A percentile compares a stretch with the other conserved stretches of the same genome.
phyloP scores from a whole-genome alignment of 2,329 filamentous ascomycete genomes.

The Blastomyces gilchristii region DNA sequence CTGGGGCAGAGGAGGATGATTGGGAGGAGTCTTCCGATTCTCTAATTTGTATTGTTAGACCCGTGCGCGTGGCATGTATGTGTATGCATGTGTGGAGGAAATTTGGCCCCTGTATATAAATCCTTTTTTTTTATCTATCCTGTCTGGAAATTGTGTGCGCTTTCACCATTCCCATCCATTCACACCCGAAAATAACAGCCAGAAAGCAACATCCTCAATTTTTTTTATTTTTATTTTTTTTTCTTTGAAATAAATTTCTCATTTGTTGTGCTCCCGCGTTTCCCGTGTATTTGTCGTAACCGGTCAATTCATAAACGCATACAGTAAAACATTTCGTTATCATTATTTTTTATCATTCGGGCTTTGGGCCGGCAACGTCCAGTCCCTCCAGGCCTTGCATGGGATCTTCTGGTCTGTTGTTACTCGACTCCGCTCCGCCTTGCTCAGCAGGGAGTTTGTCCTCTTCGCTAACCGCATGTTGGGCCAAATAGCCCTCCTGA shows the following conservation, averaged over 20 bases:
- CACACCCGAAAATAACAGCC: not conserved
- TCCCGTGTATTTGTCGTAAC: not conserved
- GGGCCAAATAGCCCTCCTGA: slow-evolving; percentile 86
- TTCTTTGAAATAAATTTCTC: not conserved
- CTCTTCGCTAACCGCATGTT: slow-evolving; percentile 75
- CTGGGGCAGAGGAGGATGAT: not conserved
- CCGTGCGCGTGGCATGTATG: not conserved
- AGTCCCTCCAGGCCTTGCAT: slow-evolving; percentile 93
- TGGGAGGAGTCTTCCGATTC: not conserved
- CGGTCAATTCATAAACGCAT: not conserved
- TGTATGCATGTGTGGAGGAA: slow-evolving; percentile 1
- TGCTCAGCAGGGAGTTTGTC: slow-evolving; percentile 54
- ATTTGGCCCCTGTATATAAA: slow-evolving; percentile 2
- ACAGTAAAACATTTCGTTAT: not conserved
- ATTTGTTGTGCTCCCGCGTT: not conserved
- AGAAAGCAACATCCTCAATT: not conserved
- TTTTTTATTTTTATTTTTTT: no score
- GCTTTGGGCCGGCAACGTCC: slow-evolving; percentile 87
- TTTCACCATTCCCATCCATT: not conserved
- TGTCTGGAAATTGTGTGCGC: not conserved
- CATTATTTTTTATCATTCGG: slow-evolving; percentile 44
- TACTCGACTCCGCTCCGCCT: slow-evolving; percentile 42
- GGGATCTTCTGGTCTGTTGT: slow-evolving; percentile 58
- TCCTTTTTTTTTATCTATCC: not conserved
- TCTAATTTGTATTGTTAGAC: slow-evolving; percentile 12